These are phyloP conservation scores for Carallia brachiata DNA, from an alignment of 345 rosid genomes.

Conservation along the genomic window DNA sequence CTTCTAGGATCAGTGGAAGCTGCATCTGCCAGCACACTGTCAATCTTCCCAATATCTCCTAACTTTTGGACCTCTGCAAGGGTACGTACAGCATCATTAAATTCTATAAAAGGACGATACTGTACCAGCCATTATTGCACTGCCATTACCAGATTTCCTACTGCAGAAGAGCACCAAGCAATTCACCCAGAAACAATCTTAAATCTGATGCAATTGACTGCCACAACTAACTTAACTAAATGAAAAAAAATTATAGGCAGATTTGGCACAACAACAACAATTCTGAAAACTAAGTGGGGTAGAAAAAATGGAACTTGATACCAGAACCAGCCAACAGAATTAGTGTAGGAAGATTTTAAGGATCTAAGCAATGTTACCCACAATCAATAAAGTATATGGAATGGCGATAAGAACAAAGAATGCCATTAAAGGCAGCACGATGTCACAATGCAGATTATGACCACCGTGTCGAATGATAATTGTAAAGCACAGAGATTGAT, in stretches of 20 bases:
- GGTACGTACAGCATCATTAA: constrained; percentile 3
- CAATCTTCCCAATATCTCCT: constrained; percentile 48
- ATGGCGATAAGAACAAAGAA: no score
- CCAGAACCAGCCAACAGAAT: no score
- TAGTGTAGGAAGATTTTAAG: no score
- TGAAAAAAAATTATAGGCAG: neutral
- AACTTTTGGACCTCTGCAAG: constrained; percentile 56
- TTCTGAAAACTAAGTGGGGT: no score
- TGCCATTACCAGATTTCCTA: neutral
- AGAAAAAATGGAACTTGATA: no score
- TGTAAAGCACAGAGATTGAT: neutral
- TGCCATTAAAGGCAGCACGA: no score
- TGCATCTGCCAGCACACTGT: constrained; percentile 27
- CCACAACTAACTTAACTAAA: neutral
- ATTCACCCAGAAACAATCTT: neutral
- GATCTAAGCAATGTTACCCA: no score
- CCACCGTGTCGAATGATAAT: no score
- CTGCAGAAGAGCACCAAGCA: neutral
- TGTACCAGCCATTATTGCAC: neutral
- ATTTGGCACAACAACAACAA: no score
- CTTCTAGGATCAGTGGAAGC: constrained; percentile 20
- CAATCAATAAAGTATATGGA: no score
- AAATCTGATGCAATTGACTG: neutral
- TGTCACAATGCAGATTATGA: no score
- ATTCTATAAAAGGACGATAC: neutral